A percentile compares a stretch with the other conserved stretches of the same genome.
Conservation (phyloP, 176 grass and related monocot genomes). For the Eremochloa ophiuroides region DNA sequence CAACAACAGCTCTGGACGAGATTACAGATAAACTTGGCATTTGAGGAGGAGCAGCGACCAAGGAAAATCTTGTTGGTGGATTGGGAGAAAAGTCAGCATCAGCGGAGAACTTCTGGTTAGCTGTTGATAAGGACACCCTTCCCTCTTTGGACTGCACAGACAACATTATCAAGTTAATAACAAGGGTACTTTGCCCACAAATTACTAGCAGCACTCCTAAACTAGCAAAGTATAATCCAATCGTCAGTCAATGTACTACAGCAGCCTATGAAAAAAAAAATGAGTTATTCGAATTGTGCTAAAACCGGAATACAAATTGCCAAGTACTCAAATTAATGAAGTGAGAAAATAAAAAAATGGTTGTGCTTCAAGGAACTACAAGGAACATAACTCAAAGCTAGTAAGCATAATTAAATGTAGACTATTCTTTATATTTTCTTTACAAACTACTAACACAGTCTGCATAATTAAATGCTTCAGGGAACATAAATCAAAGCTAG, state of each 20-base stretch:
- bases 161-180: too few relatives aligned
- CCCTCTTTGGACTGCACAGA: too few relatives aligned
- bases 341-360: not conserved
- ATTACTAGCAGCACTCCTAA: too few relatives aligned
- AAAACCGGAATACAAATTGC: not conserved
- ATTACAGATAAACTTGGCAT: too few relatives aligned
- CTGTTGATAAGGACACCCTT: too few relatives aligned
- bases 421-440: not conserved
- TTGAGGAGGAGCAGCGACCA: too few relatives aligned
- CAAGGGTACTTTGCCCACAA: too few relatives aligned
- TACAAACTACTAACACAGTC: not conserved
- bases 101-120: too few relatives aligned
- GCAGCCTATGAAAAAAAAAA: not conserved
- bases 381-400: not conserved
- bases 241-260: not conserved
- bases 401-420: not conserved
- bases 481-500: slow-evolving; percentile 22
- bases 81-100: too few relatives aligned
- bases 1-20: too few relatives aligned
- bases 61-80: too few relatives aligned
- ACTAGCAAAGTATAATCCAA: not conserved
- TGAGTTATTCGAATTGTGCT: not conserved
- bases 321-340: not conserved
- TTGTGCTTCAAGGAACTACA: not conserved
- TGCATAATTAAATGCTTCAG: not conserved